Evolutionary conservation across 768 basidiomycete species (phyloP).

Genomic region (Pleurotus tuoliensis): DNA sequence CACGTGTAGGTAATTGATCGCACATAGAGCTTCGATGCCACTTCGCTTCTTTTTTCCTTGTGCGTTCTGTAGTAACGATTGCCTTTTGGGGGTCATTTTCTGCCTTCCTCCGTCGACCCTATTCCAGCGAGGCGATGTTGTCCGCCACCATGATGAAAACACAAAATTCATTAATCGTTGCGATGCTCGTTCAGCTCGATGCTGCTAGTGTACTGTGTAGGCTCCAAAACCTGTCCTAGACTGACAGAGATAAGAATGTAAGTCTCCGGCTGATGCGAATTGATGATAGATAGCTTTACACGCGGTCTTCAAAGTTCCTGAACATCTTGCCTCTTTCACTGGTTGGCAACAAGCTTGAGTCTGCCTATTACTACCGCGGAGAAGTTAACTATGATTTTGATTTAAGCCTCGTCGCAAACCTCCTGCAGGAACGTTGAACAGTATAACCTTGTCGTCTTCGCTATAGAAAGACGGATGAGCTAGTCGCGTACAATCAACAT

Average conservation of each 20-base stretch:
- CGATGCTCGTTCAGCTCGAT: background rate
- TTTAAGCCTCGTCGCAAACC: too few relatives aligned
- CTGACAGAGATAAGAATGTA: background rate
- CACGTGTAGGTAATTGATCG: slow-evolving; percentile 9
- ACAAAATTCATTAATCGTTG: background rate
- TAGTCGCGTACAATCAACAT: background rate
- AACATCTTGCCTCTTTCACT: background rate
- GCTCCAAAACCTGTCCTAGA: background rate
- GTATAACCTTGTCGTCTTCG: slow-evolving; percentile 2
- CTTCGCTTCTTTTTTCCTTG: background rate
- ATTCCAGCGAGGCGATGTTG: background rate
- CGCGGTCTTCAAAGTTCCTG: background rate
- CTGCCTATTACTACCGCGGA: slow-evolving; percentile 6
- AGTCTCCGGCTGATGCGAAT: slow-evolving; percentile 6
- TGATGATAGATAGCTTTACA: slow-evolving; percentile 4
- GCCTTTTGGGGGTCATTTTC: background rate
- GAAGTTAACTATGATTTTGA: background rate
- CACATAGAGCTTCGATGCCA: background rate
- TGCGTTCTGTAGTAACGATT: background rate
- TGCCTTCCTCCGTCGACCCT: slow-evolving; percentile 3
- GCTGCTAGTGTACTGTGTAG: too few relatives aligned
- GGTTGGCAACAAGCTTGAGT: background rate
- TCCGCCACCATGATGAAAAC: background rate
- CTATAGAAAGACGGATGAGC: slow-evolving; percentile 7
- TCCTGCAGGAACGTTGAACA: too few relatives aligned